These are phyloP conservation scores for Neurospora intermedia DNA, from an alignment of 495 filamentous ascomycete genomes.

Conservation along the genomic window DNA sequence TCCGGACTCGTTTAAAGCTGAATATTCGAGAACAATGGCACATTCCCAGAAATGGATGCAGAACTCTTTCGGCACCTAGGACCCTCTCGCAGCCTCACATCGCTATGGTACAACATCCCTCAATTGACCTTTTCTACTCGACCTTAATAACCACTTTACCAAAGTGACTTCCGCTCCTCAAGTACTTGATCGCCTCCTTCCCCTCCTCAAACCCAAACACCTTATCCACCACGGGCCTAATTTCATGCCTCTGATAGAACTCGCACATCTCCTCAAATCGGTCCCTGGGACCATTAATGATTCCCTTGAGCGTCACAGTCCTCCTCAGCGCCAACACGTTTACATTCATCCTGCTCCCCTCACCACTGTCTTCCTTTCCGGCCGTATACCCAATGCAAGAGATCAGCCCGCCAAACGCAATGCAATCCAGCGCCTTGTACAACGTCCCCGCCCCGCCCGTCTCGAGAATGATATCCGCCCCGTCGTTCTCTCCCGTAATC, in stretches of 20 bases:
- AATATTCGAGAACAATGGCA: not conserved
- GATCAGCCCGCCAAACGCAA: slow-evolving; percentile 35
- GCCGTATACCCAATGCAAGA: slow-evolving; percentile 34
- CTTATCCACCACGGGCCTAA: slow-evolving; percentile 26
- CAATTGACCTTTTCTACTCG: not conserved
- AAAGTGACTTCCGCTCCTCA: not conserved
- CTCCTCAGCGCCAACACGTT: slow-evolving; percentile 28
- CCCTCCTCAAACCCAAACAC: slow-evolving; percentile 23
- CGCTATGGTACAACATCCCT: not conserved
- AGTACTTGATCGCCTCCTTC: not conserved
- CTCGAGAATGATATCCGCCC: slow-evolving; percentile 41
- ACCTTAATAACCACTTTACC: not conserved
- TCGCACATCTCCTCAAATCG: slow-evolving; percentile 26
- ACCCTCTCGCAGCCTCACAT: not conserved
- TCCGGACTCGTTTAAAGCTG: not conserved
- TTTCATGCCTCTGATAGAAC: slow-evolving; percentile 23
- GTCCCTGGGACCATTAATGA: slow-evolving; percentile 25
- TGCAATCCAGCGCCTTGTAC: slow-evolving; percentile 27
- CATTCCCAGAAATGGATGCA: too few species aligned
- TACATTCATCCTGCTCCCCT: slow-evolving; percentile 26
- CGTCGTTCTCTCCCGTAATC: slow-evolving; percentile 25
- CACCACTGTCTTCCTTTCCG: slow-evolving; percentile 28
- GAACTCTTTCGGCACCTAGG: not conserved
- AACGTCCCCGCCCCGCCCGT: slow-evolving; percentile 38
- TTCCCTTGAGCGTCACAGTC: slow-evolving; percentile 28